These are phyloP conservation scores for Oryza officinalis DNA, from an alignment of 176 grass and related monocot genomes.

Conservation along the genomic window DNA sequence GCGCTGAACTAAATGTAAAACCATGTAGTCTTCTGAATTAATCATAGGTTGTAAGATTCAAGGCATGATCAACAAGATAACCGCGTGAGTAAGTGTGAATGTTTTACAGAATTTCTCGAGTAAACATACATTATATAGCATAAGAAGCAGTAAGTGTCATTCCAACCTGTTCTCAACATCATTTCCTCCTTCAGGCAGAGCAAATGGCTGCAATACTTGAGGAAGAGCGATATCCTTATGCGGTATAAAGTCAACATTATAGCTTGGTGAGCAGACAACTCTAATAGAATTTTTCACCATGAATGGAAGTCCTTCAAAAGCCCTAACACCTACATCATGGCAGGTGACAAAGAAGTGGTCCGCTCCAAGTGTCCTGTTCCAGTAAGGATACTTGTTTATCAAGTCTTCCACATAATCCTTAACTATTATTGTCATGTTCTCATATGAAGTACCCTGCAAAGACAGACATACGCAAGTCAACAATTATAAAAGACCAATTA, in stretches of 20 bases:
- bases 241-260: conserved; percentile 81
- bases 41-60: background rate
- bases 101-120: background rate
- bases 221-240: conserved; percentile 94
- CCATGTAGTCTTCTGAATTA: conserved; percentile 12
- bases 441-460: conserved; percentile 92
- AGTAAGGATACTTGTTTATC: conserved; percentile 94
- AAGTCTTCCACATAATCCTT: conserved; percentile 78
- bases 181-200: conserved; percentile 90
- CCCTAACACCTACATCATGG: conserved; percentile 95
- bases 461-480: conserved; percentile 32
- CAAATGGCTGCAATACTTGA: conserved; percentile 95
- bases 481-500: conserved; percentile 32
- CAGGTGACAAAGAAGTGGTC: conserved; percentile 95
- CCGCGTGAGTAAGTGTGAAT: background rate
- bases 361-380: conserved; percentile 90
- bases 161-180: conserved; percentile 85
- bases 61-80: conserved; percentile 7
- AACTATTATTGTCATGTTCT: conserved; percentile 92
- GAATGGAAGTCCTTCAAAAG: conserved; percentile 82
- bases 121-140: conserved; percentile 1
- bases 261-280: conserved; percentile 88
- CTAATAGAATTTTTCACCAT: conserved; percentile 91
- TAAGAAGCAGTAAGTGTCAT: conserved; percentile 16
- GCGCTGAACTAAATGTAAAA: background rate